phyloP scores from a whole-genome alignment of 495 filamentous ascomycete genomes.

The Lophiotrema nucula region DNA sequence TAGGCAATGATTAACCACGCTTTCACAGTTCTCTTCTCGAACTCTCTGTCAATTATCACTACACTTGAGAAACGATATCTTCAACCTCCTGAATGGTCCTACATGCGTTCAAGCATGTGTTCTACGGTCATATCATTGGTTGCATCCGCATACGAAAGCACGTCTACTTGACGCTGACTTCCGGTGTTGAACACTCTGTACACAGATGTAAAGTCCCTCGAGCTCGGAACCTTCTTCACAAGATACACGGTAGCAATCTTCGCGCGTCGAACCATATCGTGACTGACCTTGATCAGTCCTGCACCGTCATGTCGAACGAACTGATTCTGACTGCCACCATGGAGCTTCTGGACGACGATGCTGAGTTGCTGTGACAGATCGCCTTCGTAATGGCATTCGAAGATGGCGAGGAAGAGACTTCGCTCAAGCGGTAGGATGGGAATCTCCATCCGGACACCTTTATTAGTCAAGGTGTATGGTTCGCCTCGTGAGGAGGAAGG shows the following conservation, averaged over 20 bases:
- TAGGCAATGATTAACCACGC: no score
- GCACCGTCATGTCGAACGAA: slow-evolving; percentile 3
- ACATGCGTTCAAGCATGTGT: no score
- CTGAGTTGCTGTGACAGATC: not conserved
- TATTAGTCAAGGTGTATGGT: slow-evolving; percentile 17
- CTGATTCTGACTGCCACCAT: not conserved
- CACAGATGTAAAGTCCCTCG: not conserved
- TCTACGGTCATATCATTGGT: no score
- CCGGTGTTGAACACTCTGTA: not conserved
- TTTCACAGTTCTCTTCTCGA: no score
- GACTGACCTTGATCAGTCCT: slow-evolving; percentile 1
- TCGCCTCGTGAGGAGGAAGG: slow-evolving; percentile 2
- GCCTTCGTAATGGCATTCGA: slow-evolving; percentile 1
- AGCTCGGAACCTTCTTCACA: slow-evolving; percentile 8
- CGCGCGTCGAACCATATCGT: not conserved
- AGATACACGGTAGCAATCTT: slow-evolving; percentile 3
- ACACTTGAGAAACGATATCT: no score
- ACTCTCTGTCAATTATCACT: no score
- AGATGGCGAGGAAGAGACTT: not conserved
- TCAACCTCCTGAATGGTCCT: no score
- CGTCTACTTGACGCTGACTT: no score
- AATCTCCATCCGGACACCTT: slow-evolving; percentile 12
- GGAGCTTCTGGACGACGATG: slow-evolving; percentile 10
- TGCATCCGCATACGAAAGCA: no score
- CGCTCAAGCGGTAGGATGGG: slow-evolving; percentile 3